Conservation (phyloP, 2,329 filamentous ascomycete genomes). For the Curvularia hawaiiensis region DNA sequence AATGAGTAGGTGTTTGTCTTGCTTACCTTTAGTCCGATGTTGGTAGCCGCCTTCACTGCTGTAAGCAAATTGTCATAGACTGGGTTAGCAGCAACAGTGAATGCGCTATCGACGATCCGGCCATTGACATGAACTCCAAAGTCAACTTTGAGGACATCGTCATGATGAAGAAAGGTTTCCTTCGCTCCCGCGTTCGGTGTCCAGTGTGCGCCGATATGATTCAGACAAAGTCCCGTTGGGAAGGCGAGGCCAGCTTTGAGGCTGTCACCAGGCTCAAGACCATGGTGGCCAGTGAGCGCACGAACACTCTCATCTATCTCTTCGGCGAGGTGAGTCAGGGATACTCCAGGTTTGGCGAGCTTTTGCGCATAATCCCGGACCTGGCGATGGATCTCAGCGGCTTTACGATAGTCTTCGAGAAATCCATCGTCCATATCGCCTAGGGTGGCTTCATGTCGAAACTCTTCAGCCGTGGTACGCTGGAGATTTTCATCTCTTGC, state of each 20-base stretch:
- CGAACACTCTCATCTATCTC: conserved; percentile 82
- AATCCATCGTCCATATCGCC: conserved; percentile 78
- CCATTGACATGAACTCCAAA: conserved; percentile 74
- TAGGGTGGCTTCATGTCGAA: conserved; percentile 66
- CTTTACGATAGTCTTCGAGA: conserved; percentile 78
- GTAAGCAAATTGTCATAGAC: conserved; percentile 69
- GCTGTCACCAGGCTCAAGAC: conserved; percentile 75
- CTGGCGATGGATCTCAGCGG: conserved; percentile 84
- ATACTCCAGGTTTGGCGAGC: conserved; percentile 77
- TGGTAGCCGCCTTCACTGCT: conserved; percentile 70
- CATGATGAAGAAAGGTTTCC: conserved; percentile 70
- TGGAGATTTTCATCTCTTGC: conserved; percentile 70
- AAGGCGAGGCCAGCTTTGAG: conserved; percentile 83
- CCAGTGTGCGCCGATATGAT: conserved; percentile 84
- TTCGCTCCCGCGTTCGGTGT: conserved; percentile 87
- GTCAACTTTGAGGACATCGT: conserved; percentile 77
- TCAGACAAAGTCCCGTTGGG: conserved; percentile 79
- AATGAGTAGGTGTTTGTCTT: neutral
- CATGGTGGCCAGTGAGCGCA: conserved; percentile 74
- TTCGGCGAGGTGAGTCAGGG: conserved; percentile 77
- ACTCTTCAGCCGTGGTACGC: conserved; percentile 81
- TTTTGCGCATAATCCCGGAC: conserved; percentile 81
- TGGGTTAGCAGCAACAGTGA: conserved; percentile 70
- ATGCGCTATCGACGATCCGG: conserved; percentile 73
- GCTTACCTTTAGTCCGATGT: conserved; percentile 72